A percentile compares a stretch with the other conserved stretches of the same genome.
phyloP scores from a whole-genome alignment of 2,329 filamentous ascomycete species.

The Phoma herbarum region DNA sequence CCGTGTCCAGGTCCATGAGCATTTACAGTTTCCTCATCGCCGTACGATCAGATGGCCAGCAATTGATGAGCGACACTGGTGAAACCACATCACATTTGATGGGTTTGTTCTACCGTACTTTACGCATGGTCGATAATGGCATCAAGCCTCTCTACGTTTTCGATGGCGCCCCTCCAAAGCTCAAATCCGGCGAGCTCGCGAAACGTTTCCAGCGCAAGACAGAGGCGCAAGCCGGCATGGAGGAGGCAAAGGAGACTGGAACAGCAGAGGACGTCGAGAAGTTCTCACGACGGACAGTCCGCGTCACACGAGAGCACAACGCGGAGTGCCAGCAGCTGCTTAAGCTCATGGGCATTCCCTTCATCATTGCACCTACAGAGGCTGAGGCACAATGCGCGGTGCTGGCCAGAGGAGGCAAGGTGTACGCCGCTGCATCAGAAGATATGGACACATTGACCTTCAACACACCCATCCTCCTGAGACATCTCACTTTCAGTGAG shows the following conservation, averaged over 20 bases:
- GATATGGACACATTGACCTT: constrained; percentile 99
- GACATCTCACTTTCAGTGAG: constrained; percentile 96
- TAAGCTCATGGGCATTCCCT: constrained; percentile 95
- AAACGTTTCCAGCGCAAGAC: constrained; percentile 96
- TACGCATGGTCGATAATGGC: constrained; percentile 97
- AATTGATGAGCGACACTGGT: constrained; percentile 92
- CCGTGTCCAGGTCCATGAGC: constrained; percentile 80
- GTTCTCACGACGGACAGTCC: constrained; percentile 90
- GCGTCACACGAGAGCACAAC: constrained; percentile 97
- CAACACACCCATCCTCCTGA: constrained; percentile 85
- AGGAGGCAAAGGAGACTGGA: constrained; percentile 96
- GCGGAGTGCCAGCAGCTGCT: constrained; percentile 89
- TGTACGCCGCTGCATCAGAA: constrained; percentile 95
- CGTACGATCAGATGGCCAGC: constrained; percentile 94
- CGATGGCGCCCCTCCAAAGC: constrained; percentile 93
- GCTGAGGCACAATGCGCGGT: constrained; percentile 96
- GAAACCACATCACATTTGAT: constrained; percentile 98
- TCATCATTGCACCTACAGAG: constrained; percentile 93
- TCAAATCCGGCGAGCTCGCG: constrained; percentile 96
- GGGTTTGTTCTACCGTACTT: constrained; percentile 99
- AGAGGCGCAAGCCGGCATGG: constrained; percentile 86
- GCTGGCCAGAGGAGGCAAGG: constrained; percentile 88
- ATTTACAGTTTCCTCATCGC: constrained; percentile 99
- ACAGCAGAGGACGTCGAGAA: constrained; percentile 98
- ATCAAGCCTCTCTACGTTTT: constrained; percentile 99